Evolutionary conservation across 139 green algal species (phyloP).

Genomic region (Coelastrella sp.): DNA sequence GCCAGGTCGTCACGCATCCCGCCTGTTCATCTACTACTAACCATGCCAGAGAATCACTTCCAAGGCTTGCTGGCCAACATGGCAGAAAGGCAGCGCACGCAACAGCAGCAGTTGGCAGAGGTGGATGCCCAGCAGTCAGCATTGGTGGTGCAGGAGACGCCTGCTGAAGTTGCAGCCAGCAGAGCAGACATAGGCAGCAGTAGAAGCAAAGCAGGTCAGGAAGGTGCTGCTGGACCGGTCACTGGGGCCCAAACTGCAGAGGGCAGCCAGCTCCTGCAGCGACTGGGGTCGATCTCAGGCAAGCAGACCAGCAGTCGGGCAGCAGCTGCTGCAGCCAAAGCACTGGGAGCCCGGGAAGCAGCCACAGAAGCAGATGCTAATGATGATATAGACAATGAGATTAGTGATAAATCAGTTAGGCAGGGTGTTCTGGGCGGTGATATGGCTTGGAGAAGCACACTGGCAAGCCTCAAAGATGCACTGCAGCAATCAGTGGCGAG

Average conservation of each 20-base stretch:
- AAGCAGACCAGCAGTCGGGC: not conserved
- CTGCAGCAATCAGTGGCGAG: not conserved
- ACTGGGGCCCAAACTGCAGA: not conserved
- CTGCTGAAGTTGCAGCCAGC: not conserved
- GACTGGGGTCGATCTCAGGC: not conserved
- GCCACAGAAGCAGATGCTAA: not conserved
- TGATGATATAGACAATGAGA: not conserved
- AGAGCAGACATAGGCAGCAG: not conserved
- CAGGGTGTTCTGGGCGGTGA: not conserved
- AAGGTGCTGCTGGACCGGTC: not conserved
- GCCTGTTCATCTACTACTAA: conserved; percentile 12
- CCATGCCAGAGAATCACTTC: conserved; percentile 16
- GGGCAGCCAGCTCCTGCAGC: not conserved
- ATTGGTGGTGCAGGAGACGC: not conserved
- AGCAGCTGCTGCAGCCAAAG: not conserved
- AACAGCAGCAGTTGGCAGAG: not conserved
- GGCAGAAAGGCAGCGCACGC: not conserved
- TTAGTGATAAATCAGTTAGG: not conserved
- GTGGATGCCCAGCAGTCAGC: not conserved
- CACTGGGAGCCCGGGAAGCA: not conserved
- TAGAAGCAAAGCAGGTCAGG: not conserved
- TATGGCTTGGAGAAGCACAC: not conserved
- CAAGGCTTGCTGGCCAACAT: not conserved
- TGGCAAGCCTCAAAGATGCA: not conserved
- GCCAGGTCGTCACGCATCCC: conserved; percentile 1